Evolutionary conservation across 2,329 filamentous ascomycete species (phyloP).

Genomic region (Paraconiothyrium brasiliense): DNA sequence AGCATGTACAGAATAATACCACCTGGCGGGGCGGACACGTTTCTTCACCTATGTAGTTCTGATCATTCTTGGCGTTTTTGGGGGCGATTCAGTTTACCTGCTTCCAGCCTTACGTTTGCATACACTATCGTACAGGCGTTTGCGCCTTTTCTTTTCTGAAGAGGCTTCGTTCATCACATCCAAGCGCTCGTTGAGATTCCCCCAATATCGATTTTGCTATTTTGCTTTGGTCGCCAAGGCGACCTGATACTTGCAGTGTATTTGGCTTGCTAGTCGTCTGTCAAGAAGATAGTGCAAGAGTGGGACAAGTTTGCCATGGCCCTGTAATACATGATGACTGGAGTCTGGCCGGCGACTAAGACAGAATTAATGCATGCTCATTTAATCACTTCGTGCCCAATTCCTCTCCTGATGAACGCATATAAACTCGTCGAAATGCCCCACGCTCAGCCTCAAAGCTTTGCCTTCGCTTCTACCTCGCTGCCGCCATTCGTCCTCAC

Average conservation of each 20-base stretch:
- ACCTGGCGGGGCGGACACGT: not conserved
- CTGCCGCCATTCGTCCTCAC: constrained; percentile 20
- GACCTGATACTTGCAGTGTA: not conserved
- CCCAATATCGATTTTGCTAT: constrained; percentile 4
- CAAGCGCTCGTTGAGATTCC: constrained; percentile 31
- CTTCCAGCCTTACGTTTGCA: not conserved
- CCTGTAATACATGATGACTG: not conserved
- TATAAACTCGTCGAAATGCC: not conserved
- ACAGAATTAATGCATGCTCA: not conserved
- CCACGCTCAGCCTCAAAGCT: constrained; percentile 3
- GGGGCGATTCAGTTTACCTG: not conserved
- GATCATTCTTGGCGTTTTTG: constrained; percentile 24
- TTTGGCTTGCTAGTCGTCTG: not conserved
- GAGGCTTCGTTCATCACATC: constrained; percentile 11
- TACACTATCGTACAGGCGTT: not conserved
- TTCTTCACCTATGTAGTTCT: constrained; percentile 5
- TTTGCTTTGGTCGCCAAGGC: not conserved
- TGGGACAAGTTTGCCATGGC: too few species aligned
- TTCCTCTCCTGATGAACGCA: not conserved
- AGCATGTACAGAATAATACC: constrained; percentile 29
- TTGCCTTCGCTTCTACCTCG: constrained; percentile 19
- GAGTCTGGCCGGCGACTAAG: not conserved
- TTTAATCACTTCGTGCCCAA: not conserved
- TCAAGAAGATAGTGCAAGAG: not conserved
- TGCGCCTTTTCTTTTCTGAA: not conserved